Evolutionary conservation across 2,329 filamentous ascomycete species (phyloP), one percentile per base, ranked within the genome.

Genomic region (Aspergillus sp.): DNA sequence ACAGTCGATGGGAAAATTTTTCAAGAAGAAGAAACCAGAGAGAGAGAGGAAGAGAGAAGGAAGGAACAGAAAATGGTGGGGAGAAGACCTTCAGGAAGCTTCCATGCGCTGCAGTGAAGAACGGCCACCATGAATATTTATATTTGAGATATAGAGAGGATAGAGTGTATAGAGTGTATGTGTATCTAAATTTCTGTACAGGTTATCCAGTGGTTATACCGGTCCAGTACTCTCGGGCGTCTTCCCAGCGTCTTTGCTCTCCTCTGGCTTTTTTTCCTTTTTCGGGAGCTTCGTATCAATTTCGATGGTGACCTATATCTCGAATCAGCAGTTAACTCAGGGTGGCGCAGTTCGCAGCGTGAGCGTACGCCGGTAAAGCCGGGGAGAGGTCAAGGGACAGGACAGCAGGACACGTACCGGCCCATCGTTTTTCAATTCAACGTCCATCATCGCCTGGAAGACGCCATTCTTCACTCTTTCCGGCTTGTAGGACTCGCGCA

Each of bases 401-500:
- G 19, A 19, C 19, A 19, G 19, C 19, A 19, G 19, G 19, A 78
- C 65, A 79, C 79, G 73, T 78, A 83, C 80, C 71, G 81, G 81
- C 60, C 81, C 80, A 60, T 97, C 91, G 56, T 97, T 97, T 43
- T 96, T 82, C 29, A 96, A 70, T 42, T 86, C 85, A 48, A 98
- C 91, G 62, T 97, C 85, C 93, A 98, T 98, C 90, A 94, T 96
- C 43, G 93, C 93, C 63, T 95, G 91, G 66, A 98, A 98, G 29
- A 91, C 82, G n/a, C 94, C 93, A 64, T 98, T 85, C 64, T 95
- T 89, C 48, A 98, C 90, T 53, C 77, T 83, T 6, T 88, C 86
- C 5, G 78, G 67, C 4, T 73, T 67, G 65, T 97, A 94, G 2
- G 81, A 76, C 45, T 82, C 75, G 57, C 82, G 78, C 38, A 97